Conservation (phyloP, 2,329 filamentous ascomycete genomes). For the Davidsoniella eucalypti region DNA sequence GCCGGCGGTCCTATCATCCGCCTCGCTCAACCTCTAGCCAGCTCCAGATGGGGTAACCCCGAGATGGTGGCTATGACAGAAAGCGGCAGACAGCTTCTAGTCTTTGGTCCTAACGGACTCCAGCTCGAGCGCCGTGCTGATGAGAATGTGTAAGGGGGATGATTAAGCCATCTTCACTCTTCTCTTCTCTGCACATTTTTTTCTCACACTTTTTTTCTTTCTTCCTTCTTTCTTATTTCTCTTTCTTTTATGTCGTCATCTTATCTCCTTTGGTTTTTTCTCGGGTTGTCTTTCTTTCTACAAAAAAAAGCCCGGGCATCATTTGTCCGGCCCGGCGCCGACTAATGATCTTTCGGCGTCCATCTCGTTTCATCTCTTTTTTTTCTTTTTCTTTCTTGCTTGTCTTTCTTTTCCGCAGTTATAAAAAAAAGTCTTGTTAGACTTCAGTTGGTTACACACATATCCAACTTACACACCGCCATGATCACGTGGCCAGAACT, state of each 20-base stretch:
- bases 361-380: not conserved
- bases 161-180: not conserved
- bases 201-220: not conserved
- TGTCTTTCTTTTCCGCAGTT: not conserved
- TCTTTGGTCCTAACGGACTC: constrained; percentile 6
- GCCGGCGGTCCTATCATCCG: constrained; percentile 31
- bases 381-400: not conserved
- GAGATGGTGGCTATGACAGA: constrained; percentile 12
- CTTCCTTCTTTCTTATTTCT: not conserved
- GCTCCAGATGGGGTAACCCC: constrained; percentile 9
- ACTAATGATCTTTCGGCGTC: too few relatives aligned
- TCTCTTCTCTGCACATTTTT: not conserved
- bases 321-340: too few relatives aligned
- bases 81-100: constrained; percentile 4
- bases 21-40: constrained; percentile 22
- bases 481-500: too few relatives aligned
- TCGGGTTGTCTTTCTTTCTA: not conserved
- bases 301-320: not conserved
- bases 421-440: not conserved
- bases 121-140: constrained; percentile 1
- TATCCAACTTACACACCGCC: too few relatives aligned
- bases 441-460: not conserved
- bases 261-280: constrained; percentile 1
- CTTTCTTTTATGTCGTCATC: not conserved
- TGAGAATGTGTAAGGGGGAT: constrained; percentile 7